A percentile compares a stretch with the other conserved stretches of the same genome.
Evolutionary conservation across 129 eudicot species (phyloP).

Genomic region (Ambrosia artemisiifolia): DNA sequence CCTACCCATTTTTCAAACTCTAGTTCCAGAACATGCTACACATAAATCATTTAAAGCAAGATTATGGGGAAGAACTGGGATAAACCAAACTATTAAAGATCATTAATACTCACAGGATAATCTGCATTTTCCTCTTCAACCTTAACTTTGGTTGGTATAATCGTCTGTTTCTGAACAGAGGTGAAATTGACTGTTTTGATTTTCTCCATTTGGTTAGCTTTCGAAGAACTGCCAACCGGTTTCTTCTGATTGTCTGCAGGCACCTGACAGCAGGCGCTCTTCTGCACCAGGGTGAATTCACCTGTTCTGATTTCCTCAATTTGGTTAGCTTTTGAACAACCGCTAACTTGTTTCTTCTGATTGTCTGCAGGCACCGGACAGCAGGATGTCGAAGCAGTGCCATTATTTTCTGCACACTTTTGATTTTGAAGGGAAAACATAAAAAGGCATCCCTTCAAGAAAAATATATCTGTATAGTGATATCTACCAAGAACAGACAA

Average conservation of each 20-base stretch:
- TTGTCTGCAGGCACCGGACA: conserved; percentile 4
- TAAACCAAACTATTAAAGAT: conserved; percentile 13
- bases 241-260: conserved; percentile 15
- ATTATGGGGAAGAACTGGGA: neutral
- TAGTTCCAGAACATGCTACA: neutral
- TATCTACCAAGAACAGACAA: conserved; percentile 5
- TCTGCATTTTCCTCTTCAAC: conserved; percentile 1
- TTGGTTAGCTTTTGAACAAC: conserved; percentile 13
- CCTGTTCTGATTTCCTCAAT: conserved; percentile 3
- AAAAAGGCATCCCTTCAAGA: conserved; percentile 16
- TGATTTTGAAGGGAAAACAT: conserved; percentile 26
- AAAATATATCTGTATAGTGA: conserved; percentile 13
- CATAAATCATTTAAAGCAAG: neutral
- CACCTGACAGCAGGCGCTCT: conserved; percentile 7
- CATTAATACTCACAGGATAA: conserved; percentile 11
- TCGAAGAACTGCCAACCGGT: conserved; percentile 18
- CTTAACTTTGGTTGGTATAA: conserved; percentile 20
- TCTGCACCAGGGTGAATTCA: conserved; percentile 1
- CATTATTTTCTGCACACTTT: conserved; percentile 26
- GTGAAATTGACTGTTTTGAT: neutral
- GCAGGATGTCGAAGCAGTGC: conserved; percentile 21
- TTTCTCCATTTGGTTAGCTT: conserved; percentile 16
- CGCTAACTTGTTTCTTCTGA: conserved; percentile 14
- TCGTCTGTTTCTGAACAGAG: conserved; percentile 9
- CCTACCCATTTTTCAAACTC: neutral